Percentiles rank a stretch among this genome's conserved stretches.
Evolutionary conservation across 192 early-diverging fungal species (phyloP).

Genomic region (Dissophora globulifera): DNA sequence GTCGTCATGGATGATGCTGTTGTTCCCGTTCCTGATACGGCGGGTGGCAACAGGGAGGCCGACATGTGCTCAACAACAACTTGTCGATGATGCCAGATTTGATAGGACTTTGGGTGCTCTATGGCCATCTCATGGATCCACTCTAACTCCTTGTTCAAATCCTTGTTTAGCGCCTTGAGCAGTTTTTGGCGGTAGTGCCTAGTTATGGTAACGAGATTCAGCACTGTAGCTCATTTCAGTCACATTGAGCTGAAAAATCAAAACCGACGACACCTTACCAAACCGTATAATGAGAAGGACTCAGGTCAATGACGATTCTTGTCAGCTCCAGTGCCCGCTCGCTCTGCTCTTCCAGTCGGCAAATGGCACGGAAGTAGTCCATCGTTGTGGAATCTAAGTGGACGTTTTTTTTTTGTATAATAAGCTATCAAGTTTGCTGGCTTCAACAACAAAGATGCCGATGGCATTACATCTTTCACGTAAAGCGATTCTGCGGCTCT

Average conservation of each 20-base stretch:
- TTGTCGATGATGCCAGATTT: constrained; percentile 94
- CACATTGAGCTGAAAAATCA: too few relatives aligned
- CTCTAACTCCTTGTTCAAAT: constrained; percentile 78
- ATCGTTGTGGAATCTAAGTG: constrained; percentile 81
- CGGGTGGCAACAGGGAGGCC: constrained; percentile 2
- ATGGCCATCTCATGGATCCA: constrained; percentile 78
- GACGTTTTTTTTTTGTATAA: too few relatives aligned
- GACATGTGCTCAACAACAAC: constrained; percentile 65
- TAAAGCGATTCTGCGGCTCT: constrained; percentile 4
- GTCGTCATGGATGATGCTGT: background rate
- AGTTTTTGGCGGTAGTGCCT: constrained; percentile 88
- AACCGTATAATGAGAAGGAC: constrained; percentile 95
- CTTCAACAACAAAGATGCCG: background rate
- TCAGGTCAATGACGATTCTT: constrained; percentile 78
- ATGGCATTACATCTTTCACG: background rate
- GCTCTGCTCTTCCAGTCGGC: constrained; percentile 74
- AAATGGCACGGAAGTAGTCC: constrained; percentile 89
- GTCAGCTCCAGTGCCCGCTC: constrained; percentile 87
- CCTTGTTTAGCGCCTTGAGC: constrained; percentile 71
- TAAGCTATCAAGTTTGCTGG: too few relatives aligned
- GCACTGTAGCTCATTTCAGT: too few relatives aligned
- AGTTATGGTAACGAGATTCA: background rate
- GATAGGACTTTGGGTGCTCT: constrained; percentile 92
- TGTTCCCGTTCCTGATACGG: constrained; percentile 20
- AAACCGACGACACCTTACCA: too few relatives aligned